Base-by-base conservation (phyloP, 768 basidiomycete species). In the Leccinum subgranulosum region DNA sequence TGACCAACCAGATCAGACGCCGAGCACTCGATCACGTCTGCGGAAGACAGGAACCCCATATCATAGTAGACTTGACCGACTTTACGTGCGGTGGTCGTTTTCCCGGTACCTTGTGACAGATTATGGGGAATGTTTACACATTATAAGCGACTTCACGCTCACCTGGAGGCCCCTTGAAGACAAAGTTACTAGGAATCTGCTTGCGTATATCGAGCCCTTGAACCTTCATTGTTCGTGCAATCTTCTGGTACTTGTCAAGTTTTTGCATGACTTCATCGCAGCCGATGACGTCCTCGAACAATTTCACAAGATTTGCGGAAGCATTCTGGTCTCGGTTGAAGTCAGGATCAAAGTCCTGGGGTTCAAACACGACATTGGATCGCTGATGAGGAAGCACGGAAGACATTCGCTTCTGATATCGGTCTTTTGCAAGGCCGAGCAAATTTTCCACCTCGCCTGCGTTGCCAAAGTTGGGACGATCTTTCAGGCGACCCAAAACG, bases 141-240 rank as follows among this genome's bases (percentile, higher is more conserved):
- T 6, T 11, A 1, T 9, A 29, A 1, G 8, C 28, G 1, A 25
- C 17, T 1, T 21, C 45, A 1, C 19, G 65, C 75, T 63, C 64
- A 85, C 82, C 86, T 58, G 87, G 87, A 6, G 87, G 87, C 0
- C 87, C 87, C 62, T 85, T 88, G 76, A 89, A 88, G 2, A 88
- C 71, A 51, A 87, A 89, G 43, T 77, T 77, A n/a, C 70, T 86
- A 0, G 87, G 86, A 41, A 88, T 79, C 15, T 77, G 73, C n/a
- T 79, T 74, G 4, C 79, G 75, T 19, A 76, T 69, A 58, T 85
- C 79, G 34, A 75, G 65, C 3, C 76, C 75, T 29, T 73, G 66
- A 0, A 60, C 63, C 62, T 80, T 81, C 69, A 78, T 75, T 17
- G 62, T 69, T 4, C 58, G 64, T 2, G 82, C 80, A 29, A 84